phyloP scores from a whole-genome alignment of 1,139 yeast species.

The Protomyces pachydermus region DNA sequence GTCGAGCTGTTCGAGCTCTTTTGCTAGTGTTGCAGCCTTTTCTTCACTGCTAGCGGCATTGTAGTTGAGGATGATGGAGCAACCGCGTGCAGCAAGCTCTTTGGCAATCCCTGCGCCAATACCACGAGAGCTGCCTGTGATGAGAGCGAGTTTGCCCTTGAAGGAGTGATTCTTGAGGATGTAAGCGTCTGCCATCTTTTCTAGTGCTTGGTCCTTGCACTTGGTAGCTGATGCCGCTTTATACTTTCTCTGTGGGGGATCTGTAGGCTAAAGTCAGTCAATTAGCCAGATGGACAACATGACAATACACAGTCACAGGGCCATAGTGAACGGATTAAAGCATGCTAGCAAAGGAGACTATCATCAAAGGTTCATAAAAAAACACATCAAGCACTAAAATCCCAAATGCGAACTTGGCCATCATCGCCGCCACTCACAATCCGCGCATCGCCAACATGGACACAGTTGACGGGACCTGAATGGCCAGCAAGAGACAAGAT shows the following conservation, averaged over 20 bases:
- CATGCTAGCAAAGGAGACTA: background rate
- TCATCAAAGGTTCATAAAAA: background rate
- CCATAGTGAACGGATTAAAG: too few relatives aligned
- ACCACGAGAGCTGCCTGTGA: conserved; percentile 47
- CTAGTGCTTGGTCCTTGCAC: too few relatives aligned
- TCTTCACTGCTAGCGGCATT: conserved; percentile 58
- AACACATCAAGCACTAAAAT: conserved; percentile 1
- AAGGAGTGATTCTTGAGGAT: conserved; percentile 32
- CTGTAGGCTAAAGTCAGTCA: background rate
- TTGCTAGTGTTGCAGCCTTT: conserved; percentile 53
- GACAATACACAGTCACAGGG: background rate
- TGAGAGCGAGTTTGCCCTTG: conserved; percentile 43
- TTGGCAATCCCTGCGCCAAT: conserved; percentile 45
- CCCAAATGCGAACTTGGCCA: conserved; percentile 26
- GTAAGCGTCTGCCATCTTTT: conserved; percentile 6
- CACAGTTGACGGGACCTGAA: conserved; percentile 75
- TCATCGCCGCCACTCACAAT: conserved; percentile 28
- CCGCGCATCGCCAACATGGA: conserved; percentile 51
- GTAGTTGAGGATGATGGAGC: conserved; percentile 49
- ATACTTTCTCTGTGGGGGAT: too few relatives aligned
- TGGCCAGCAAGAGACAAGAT: conserved; percentile 94
- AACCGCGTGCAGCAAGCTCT: conserved; percentile 46
- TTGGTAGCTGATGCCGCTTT: too few relatives aligned
- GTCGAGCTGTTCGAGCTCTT: conserved; percentile 50
- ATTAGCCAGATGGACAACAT: background rate